A percentile compares a stretch with the other conserved stretches of the same genome.
phyloP scores from a whole-genome alignment of 1,284 basidiomycete species.

The Dichomitus squalens region DNA sequence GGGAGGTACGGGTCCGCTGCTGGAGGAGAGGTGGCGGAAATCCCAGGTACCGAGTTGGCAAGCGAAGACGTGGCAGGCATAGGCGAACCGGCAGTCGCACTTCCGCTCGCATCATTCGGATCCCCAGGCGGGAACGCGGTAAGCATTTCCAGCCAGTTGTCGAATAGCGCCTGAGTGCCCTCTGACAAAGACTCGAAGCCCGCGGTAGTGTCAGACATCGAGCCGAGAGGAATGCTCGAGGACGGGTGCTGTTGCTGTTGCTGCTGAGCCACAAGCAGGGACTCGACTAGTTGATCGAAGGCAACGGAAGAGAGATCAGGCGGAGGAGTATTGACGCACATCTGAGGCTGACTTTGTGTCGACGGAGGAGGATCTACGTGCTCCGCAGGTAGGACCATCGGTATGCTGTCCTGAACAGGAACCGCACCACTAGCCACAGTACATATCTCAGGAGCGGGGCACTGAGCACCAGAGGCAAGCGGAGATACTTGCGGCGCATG shows the following conservation, averaged over 20 bases:
- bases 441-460: background rate
- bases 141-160: slow-evolving; percentile 27
- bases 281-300: slow-evolving; percentile 23
- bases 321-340: background rate
- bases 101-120: slow-evolving; percentile 17
- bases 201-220: background rate
- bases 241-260: slow-evolving; percentile 8
- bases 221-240: background rate
- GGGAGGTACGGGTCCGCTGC: background rate
- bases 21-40: background rate
- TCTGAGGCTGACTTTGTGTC: background rate
- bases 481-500: slow-evolving; percentile 8
- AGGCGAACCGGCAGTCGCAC: slow-evolving; percentile 8
- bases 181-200: background rate
- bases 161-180: slow-evolving; percentile 22
- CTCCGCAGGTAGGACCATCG: background rate
- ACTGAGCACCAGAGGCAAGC: background rate
- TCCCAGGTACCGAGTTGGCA: background rate
- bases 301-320: slow-evolving; percentile 7
- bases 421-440: background rate
- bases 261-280: slow-evolving; percentile 17
- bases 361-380: background rate
- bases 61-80: slow-evolving; percentile 14
- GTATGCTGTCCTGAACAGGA: too few species aligned
- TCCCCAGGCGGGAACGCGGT: slow-evolving; percentile 27